Conservation (phyloP, 2,329 filamentous ascomycete genomes). For the Hymenoscyphus repandus region DNA sequence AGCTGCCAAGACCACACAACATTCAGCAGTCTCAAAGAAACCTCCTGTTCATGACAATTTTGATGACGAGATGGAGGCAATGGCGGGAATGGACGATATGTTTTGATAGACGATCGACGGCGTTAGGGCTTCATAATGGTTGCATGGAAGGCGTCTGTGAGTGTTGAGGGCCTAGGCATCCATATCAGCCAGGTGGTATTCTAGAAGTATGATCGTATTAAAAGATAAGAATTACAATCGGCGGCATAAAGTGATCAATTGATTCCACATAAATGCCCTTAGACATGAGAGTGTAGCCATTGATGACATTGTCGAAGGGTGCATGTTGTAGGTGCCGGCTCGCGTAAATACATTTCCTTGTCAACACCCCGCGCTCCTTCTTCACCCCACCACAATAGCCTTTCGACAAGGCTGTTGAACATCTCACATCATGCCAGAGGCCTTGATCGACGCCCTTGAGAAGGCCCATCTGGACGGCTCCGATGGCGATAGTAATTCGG, state of each 20-base stretch:
- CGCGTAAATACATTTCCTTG: conserved; percentile 2
- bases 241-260: no score
- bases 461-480: conserved; percentile 40
- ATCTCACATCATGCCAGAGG: conserved; percentile 23
- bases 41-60: conserved; percentile 34
- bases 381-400: conserved; percentile 1
- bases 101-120: background rate
- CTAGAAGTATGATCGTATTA: no score
- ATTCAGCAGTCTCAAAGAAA: conserved; percentile 9
- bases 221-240: no score
- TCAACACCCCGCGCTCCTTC: background rate
- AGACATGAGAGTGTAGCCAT: no score
- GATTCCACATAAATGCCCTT: no score
- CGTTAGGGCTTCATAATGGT: background rate
- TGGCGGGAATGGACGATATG: conserved; percentile 53
- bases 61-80: conserved; percentile 49
- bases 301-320: background rate
- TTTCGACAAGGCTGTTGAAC: background rate
- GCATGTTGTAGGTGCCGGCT: background rate
- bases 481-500: conserved; percentile 27
- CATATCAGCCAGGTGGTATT: no score
- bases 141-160: background rate
- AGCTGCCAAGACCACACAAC: conserved; percentile 17
- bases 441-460: conserved; percentile 44
- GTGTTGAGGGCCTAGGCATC: no score